phyloP scores from a whole-genome alignment of 345 rosid species.

The Populus pruinosa region DNA sequence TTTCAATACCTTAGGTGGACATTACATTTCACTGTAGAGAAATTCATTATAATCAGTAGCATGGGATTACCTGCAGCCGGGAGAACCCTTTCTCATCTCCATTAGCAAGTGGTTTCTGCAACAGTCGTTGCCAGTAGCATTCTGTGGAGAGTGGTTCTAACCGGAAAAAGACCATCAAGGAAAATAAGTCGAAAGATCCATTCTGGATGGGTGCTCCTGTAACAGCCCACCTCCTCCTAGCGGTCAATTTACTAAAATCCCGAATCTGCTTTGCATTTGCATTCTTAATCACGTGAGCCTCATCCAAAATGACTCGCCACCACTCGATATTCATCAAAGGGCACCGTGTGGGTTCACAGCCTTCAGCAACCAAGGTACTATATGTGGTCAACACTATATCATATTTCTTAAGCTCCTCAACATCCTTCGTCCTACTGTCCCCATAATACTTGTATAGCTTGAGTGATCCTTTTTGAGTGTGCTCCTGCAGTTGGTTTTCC shows the following conservation, averaged over 20 bases:
- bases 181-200: slow-evolving; percentile 66
- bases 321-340: slow-evolving; percentile 70
- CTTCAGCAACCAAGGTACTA: slow-evolving; percentile 57
- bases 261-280: slow-evolving; percentile 65
- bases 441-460: slow-evolving; percentile 72
- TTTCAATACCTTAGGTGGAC: neutral
- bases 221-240: slow-evolving; percentile 72
- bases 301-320: slow-evolving; percentile 88
- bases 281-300: slow-evolving; percentile 83
- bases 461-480: slow-evolving; percentile 60
- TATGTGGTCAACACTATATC: slow-evolving; percentile 80
- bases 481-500: slow-evolving; percentile 75
- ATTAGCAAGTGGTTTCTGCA: slow-evolving; percentile 68
- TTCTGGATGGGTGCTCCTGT: slow-evolving; percentile 94
- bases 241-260: slow-evolving; percentile 54
- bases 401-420: slow-evolving; percentile 53
- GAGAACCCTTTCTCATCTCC: slow-evolving; percentile 55
- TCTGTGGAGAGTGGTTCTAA: slow-evolving; percentile 79
- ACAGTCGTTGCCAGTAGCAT: slow-evolving; percentile 72
- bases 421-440: slow-evolving; percentile 51
- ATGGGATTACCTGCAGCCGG: slow-evolving; percentile 58
- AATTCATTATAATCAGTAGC: neutral
- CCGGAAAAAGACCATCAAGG: slow-evolving; percentile 72
- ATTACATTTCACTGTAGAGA: neutral
- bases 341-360: slow-evolving; percentile 8